Conservation (phyloP, 768 basidiomycete species). For the Brasilioporus rufonigricans region DNA sequence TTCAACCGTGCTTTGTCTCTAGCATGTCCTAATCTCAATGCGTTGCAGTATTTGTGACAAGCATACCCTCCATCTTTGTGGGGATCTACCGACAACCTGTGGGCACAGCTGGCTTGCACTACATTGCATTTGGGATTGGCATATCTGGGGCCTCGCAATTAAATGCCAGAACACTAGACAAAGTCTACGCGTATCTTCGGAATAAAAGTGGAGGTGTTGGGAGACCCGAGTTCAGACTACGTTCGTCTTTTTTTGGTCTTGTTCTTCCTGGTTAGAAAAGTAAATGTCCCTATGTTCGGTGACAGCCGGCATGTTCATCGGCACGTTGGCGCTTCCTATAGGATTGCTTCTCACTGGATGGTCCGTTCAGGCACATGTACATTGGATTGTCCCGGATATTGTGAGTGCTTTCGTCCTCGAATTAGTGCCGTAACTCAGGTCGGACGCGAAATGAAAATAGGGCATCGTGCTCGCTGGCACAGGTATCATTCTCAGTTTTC, state of each 20-base stretch:
- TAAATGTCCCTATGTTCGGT: conserved; percentile 1
- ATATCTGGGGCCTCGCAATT: conserved; percentile 48
- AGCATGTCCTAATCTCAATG: neutral
- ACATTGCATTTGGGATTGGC: conserved; percentile 69
- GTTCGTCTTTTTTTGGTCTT: conserved; percentile 26
- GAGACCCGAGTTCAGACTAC: conserved; percentile 53
- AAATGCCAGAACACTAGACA: conserved; percentile 58
- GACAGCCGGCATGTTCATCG: conserved; percentile 58
- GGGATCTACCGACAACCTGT: conserved; percentile 50
- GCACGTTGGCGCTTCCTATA: conserved; percentile 56
- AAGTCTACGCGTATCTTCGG: conserved; percentile 48
- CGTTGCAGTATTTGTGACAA: conserved; percentile 62
- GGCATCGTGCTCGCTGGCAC: conserved; percentile 57
- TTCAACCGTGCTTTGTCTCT: neutral
- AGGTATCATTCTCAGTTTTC: conserved; percentile 58
- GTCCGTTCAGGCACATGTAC: conserved; percentile 52
- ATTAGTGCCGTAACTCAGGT: neutral
- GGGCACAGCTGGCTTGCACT: conserved; percentile 67
- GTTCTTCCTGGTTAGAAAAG: neutral
- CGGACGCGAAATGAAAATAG: conserved; percentile 30
- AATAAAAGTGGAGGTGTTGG: conserved; percentile 52
- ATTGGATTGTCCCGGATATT: conserved; percentile 73
- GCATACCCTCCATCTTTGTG: conserved; percentile 57
- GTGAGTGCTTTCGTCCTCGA: conserved; percentile 33
- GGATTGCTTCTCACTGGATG: conserved; percentile 74